Conservation (phyloP, 2,329 filamentous ascomycete genomes). For the Xylaria sp. region DNA sequence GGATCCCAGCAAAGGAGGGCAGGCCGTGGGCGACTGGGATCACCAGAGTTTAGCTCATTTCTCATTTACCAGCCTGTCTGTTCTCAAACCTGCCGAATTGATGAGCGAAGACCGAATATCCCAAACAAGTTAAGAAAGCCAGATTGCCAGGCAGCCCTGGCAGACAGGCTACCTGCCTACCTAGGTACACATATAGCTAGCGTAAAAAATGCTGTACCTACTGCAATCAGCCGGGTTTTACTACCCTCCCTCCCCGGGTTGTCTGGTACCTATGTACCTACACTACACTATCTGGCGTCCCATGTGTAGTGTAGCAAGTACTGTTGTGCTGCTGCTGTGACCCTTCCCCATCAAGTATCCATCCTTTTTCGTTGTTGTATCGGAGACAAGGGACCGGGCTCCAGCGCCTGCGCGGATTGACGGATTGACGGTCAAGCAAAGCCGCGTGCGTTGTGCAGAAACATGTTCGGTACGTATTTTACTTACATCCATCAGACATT, state of each 20-base stretch:
- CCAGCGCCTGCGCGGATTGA: conserved; percentile 30
- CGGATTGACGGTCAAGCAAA: conserved; percentile 38
- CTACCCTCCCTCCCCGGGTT: conserved; percentile 9
- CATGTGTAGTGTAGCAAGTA: neutral
- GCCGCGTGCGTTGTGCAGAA: conserved; percentile 37
- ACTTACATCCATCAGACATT: too few relatives aligned
- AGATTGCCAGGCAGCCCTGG: conserved; percentile 31
- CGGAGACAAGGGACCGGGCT: conserved; percentile 36
- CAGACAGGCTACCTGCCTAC: neutral
- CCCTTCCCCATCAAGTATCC: neutral
- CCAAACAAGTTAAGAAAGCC: conserved; percentile 26
- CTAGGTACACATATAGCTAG: neutral
- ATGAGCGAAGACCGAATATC: conserved; percentile 33
- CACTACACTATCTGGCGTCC: neutral
- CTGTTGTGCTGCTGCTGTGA: neutral
- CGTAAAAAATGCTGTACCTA: neutral
- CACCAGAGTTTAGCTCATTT: conserved; percentile 42
- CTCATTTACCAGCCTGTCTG: conserved; percentile 45
- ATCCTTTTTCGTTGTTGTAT: conserved; percentile 24
- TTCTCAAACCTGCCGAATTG: conserved; percentile 37
- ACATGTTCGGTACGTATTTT: conserved; percentile 28
- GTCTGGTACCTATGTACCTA: neutral
- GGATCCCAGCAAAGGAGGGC: conserved; percentile 27
- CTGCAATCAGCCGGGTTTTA: conserved; percentile 25
- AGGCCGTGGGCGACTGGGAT: conserved; percentile 23